These are phyloP conservation scores for Vinca minor DNA, from an alignment of 257 asterid genomes.

Conservation along the genomic window DNA sequence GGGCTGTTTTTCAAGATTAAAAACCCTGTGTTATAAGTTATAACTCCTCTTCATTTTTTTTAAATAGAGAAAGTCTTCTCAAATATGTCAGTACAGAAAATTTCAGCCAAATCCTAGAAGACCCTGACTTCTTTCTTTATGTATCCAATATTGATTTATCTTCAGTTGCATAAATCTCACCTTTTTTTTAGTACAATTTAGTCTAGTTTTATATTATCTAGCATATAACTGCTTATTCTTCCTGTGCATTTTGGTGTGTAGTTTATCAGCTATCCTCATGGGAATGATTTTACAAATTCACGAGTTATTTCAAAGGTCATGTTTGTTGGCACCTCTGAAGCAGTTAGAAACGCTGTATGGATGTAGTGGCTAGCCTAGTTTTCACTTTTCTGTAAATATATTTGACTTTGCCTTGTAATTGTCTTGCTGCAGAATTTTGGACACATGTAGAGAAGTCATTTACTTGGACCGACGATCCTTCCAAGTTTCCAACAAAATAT, in stretches of 20 bases:
- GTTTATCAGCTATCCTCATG: neutral
- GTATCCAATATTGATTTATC: neutral
- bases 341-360: too few species aligned
- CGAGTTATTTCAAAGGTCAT: neutral
- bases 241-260: neutral
- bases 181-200: neutral
- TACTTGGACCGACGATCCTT: conserved; percentile 97
- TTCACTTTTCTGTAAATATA: neutral
- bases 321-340: neutral
- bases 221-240: neutral
- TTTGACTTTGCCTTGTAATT: neutral
- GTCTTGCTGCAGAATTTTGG: conserved; percentile 75
- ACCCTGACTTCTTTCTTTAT: neutral
- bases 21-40: too few species aligned
- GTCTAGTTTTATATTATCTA: neutral
- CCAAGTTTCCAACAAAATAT: conserved; percentile 94
- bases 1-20: too few species aligned
- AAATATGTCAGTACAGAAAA: neutral
- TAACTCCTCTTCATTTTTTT: too few species aligned
- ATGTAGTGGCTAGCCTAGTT: neutral
- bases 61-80: too few species aligned
- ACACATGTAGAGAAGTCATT: conserved; percentile 90
- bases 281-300: neutral
- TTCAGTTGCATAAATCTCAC: neutral
- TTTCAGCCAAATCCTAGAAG: neutral